Base-by-base conservation (phyloP, 2,329 filamentous ascomycete species). In the Cladosporium sp. region DNA sequence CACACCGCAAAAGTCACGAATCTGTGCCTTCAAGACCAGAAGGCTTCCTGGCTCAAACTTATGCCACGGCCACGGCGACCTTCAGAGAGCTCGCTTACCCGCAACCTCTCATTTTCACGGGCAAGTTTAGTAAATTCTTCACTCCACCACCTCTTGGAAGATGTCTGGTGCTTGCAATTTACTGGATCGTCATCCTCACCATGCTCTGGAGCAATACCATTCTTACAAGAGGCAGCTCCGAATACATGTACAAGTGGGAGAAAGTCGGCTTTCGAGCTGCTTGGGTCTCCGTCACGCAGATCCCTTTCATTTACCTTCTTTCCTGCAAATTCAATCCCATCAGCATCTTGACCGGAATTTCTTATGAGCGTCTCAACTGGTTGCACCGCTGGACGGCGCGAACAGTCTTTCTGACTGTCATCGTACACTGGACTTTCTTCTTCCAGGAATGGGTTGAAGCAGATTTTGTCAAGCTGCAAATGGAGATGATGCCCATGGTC, bases 211-310 rank as follows among this genome's bases (percentile, higher is more conserved):
- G 52, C 39, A 55, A 59, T 40, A 59, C 57, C 2, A 63, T 65
- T 27, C 46, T 65, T n/a, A 53, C 53, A 11, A 50, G 50, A 12
- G 52, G 51, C 27, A 58, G 61, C 38, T 49, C 55, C 4, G 57
- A 62, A 51, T 62, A 64, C 47, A 53, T 55, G 8, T 65, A 64
- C 50, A 62, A 61, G 30, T 65, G 61, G 60, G 83, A 86, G 63
- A 79, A 81, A 53, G 78, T 85, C 50, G 83, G 79, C 5, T 86
- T 80, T 62, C 79, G 83, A 50, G 83, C 83, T 56, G 83, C 81
- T 15, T 86, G 83, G 83, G 74, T 85, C 20, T 77, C 79, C 8
- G 69, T 84, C 39, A 80, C 76, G 2, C 83, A 86, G 63, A 74
- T 86, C 36, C 83, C 83, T 0, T 69, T 86, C 16, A 69, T 85